Percentiles rank a stretch among this genome's conserved stretches.
Evolutionary conservation across 441 rosid species (phyloP).

Genomic region (Bruguiera hainesii): DNA sequence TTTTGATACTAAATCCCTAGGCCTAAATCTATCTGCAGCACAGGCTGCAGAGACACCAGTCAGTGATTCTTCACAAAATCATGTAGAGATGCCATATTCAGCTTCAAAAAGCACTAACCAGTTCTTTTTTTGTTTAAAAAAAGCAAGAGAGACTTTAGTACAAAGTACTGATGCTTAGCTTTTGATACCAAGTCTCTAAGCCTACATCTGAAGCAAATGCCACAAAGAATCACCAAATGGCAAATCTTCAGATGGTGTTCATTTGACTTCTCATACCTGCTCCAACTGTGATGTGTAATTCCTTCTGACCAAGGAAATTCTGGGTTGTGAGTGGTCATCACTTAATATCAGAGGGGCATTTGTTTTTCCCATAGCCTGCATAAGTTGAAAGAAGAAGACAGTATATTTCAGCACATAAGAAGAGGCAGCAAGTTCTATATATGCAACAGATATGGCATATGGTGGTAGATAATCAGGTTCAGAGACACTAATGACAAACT

Average conservation of each 20-base stretch:
- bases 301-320: slow-evolving; percentile 42
- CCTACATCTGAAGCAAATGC: no score
- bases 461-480: not conserved
- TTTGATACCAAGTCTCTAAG: no score
- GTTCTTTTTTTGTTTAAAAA: no score
- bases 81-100: no score
- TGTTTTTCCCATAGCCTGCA: slow-evolving; percentile 51
- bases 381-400: slow-evolving; percentile 19
- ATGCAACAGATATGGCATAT: not conserved
- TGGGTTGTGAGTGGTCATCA: slow-evolving; percentile 32
- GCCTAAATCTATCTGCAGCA: not conserved
- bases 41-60: not conserved
- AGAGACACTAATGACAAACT: slow-evolving; percentile 21
- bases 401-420: slow-evolving; percentile 17
- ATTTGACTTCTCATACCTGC: slow-evolving; percentile 38
- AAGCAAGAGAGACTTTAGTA: no score
- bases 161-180: no score
- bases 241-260: not conserved
- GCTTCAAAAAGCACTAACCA: no score
- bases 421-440: slow-evolving; percentile 6
- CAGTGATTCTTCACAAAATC: no score
- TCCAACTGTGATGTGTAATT: slow-evolving; percentile 53
- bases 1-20: not conserved
- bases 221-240: no score
- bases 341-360: slow-evolving; percentile 30